These are phyloP conservation scores for Scheffersomyces segobiensis DNA, from an alignment of 1,139 yeast species.

Conservation along the genomic window DNA sequence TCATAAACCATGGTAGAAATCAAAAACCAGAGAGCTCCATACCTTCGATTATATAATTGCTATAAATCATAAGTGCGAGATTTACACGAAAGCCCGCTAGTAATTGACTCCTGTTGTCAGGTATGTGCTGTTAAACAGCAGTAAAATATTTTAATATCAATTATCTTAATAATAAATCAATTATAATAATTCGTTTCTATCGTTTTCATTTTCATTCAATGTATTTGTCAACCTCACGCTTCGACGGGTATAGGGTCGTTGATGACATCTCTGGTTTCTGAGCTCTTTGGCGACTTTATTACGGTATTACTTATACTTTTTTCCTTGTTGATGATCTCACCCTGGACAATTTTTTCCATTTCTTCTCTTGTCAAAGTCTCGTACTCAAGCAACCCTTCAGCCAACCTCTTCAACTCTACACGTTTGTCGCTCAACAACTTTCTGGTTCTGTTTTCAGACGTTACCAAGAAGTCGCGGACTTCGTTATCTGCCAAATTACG, in stretches of 20 bases:
- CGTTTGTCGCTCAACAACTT: conserved; percentile 58
- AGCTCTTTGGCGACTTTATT: conserved; percentile 45
- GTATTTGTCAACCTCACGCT: neutral
- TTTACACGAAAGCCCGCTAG: neutral
- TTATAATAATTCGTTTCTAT: neutral
- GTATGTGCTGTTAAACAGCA: neutral
- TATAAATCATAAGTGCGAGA: too few species aligned
- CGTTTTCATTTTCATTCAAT: neutral
- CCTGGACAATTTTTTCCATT: conserved; percentile 81
- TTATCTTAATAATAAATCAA: neutral
- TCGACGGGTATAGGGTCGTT: conserved; percentile 19
- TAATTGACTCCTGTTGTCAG: neutral
- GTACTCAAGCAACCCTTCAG: conserved; percentile 90
- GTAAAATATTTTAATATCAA: neutral
- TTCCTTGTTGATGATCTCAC: conserved; percentile 68
- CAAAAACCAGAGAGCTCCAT: too few species aligned
- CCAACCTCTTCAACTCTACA: conserved; percentile 80
- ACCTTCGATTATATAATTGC: too few species aligned
- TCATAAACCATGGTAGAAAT: neutral
- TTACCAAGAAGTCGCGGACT: conserved; percentile 71
- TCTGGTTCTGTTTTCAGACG: conserved; percentile 80
- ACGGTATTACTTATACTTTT: conserved; percentile 76
- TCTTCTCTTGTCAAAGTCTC: conserved; percentile 93
- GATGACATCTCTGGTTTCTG: conserved; percentile 19
- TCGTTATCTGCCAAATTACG: conserved; percentile 92